Evolutionary conservation across 306 rosid genomes (phyloP), one percentile per base, ranked within the genome.

Genomic region (Trifolium fragiferum): DNA sequence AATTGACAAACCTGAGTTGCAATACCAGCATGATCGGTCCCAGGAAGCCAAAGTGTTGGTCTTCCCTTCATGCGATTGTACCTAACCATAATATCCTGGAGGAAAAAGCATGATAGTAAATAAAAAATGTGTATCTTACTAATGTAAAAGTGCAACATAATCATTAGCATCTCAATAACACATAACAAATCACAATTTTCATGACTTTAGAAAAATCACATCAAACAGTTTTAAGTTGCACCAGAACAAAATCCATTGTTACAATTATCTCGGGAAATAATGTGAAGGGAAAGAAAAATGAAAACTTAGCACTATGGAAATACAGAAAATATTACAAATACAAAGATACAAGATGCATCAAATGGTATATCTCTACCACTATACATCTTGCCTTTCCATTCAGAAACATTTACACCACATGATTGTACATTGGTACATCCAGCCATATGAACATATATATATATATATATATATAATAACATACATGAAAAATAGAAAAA

Each of bases 1-100:
- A 70, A 46, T 25, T 57, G 73, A 82, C 89, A 69, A 77, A 93
- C 97, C 97, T 93, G 98, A 63, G 98, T 93, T 7, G 98, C 98
- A 78, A 93, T 93, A 72, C 98, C 98, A 84, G 98, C 98, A 87
- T 93, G 98, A 87, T 93, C 98, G 61, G 97, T 87, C 79, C 98
- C 98, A 6, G 98, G 98, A 83, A 93, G 84, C 97, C 98, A 93
- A 73, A 93, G 97, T 7, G 98, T 89, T 62, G 97, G 97, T 73
- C 92, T 89, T 77, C 98, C 98, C 85, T 87, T 93, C 98, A 93
- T 93, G 64, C 98, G 92, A 69, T 93, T 80, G 78, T 93, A 91
- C 82, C 98, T 86, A 76, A 93, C 90, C 98, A 93, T 91, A 79
- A 93, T 93, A 83, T 93, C 98, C 98, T 93, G 83, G 57, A 70